A percentile compares a stretch with the other conserved stretches of the same genome.
Conservation (phyloP, 768 basidiomycete species). For the Tephrocybe sp. region DNA sequence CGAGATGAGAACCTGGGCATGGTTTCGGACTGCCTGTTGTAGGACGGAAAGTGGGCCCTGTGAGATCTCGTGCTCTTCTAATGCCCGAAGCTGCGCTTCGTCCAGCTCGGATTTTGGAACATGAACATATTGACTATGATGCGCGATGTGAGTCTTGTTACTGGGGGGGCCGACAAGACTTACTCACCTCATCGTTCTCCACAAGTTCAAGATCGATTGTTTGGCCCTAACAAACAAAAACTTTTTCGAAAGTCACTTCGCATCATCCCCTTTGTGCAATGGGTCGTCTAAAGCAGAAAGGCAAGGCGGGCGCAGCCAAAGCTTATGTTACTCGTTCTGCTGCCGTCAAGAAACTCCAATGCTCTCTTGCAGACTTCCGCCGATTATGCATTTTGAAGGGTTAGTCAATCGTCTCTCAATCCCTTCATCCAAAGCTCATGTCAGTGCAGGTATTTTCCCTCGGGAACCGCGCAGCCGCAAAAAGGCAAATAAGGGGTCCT, state of each 20-base stretch:
- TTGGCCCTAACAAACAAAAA: slow-evolving; percentile 34
- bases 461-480: slow-evolving; percentile 92
- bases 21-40: slow-evolving; percentile 96
- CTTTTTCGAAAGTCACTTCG: slow-evolving; percentile 22
- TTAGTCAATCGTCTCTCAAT: slow-evolving; percentile 29
- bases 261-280: slow-evolving; percentile 34
- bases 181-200: slow-evolving; percentile 35
- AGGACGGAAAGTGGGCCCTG: slow-evolving; percentile 96
- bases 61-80: slow-evolving; percentile 98
- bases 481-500: slow-evolving; percentile 95
- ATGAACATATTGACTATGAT: slow-evolving; percentile 88
- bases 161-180: background rate
- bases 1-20: slow-evolving; percentile 96
- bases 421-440: slow-evolving; percentile 9
- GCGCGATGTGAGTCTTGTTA: slow-evolving; percentile 1
- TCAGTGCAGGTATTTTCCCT: slow-evolving; percentile 83
- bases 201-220: slow-evolving; percentile 21
- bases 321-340: slow-evolving; percentile 88
- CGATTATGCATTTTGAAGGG: slow-evolving; percentile 97
- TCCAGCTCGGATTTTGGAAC: slow-evolving; percentile 96
- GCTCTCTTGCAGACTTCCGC: slow-evolving; percentile 94
- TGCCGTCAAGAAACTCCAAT: slow-evolving; percentile 94
- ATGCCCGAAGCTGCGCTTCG: slow-evolving; percentile 90
- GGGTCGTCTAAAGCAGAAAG: slow-evolving; percentile 80
- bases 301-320: slow-evolving; percentile 88